Evolutionary conservation across 768 basidiomycete species (phyloP).

Genomic region (Lentinula sp.): DNA sequence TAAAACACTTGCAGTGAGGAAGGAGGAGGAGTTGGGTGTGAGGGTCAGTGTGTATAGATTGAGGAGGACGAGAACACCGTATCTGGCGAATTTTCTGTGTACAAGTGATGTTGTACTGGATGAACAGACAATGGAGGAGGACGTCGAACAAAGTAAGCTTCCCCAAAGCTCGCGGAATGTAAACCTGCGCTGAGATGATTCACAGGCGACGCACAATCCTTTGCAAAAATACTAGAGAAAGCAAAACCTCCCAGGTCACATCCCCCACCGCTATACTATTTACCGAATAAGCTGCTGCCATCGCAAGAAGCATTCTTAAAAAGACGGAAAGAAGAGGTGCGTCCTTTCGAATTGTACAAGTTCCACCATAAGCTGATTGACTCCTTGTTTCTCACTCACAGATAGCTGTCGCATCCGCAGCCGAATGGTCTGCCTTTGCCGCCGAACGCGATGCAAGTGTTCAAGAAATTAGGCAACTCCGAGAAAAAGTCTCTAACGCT

Average conservation of each 20-base stretch:
- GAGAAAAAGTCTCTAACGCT: constrained; percentile 54
- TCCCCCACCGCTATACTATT: constrained; percentile 73
- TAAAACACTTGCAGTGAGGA: constrained; percentile 67
- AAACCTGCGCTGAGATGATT: neutral
- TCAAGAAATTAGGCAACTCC: constrained; percentile 55
- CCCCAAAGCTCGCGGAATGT: neutral
- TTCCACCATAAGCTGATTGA: neutral
- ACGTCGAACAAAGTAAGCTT: constrained; percentile 10
- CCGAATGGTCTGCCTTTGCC: constrained; percentile 63
- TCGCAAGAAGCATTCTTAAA: constrained; percentile 65
- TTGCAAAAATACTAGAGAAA: constrained; percentile 29
- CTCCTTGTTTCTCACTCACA: constrained; percentile 17
- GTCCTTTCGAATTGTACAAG: constrained; percentile 10
- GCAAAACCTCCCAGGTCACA: constrained; percentile 52
- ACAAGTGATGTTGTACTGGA: constrained; percentile 65
- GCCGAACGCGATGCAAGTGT: constrained; percentile 54
- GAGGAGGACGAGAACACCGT: constrained; percentile 63
- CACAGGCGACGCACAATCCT: neutral
- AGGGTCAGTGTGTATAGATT: constrained; percentile 82
- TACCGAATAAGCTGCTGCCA: constrained; percentile 62
- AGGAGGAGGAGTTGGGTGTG: constrained; percentile 77
- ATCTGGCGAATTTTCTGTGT: constrained; percentile 68
- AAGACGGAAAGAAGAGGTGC: constrained; percentile 58
- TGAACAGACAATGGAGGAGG: constrained; percentile 16
- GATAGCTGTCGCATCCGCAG: constrained; percentile 58